phyloP scores from a whole-genome alignment of 352 stramenopile species.

The Phytopythium mirpurense region DNA sequence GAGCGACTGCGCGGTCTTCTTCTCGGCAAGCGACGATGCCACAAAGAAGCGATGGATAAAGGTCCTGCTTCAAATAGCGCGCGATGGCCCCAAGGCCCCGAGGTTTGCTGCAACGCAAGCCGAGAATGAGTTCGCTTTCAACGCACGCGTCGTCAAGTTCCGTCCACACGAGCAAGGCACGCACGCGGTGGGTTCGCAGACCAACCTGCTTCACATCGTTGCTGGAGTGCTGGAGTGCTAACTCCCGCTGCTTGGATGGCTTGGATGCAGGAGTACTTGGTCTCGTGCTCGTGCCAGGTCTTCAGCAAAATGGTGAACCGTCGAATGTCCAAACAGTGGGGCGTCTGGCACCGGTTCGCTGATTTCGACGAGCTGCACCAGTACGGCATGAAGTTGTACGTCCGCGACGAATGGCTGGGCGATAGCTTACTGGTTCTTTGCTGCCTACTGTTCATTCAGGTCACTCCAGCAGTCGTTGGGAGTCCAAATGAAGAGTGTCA shows the following conservation, averaged over 20 bases:
- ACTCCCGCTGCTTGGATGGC: neutral
- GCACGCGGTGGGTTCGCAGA: constrained; percentile 31
- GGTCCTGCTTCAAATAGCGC: constrained; percentile 30
- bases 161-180: constrained; percentile 34
- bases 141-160: constrained; percentile 34
- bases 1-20: constrained; percentile 32
- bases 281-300: constrained; percentile 51
- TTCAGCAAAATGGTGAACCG: constrained; percentile 42
- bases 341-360: constrained; percentile 60
- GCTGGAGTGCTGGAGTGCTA: neutral
- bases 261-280: constrained; percentile 46
- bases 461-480: constrained; percentile 39
- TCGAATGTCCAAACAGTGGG: constrained; percentile 52
- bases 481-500: constrained; percentile 33
- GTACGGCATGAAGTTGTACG: constrained; percentile 11
- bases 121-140: constrained; percentile 38
- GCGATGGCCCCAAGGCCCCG: constrained; percentile 36
- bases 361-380: constrained; percentile 56
- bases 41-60: constrained; percentile 59
- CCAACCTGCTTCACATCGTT: neutral
- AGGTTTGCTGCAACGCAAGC: constrained; percentile 26
- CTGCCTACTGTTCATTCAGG: constrained; percentile 23
- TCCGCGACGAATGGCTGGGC: neutral
- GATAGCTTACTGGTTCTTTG: no score
- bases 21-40: constrained; percentile 29